phyloP scores from a whole-genome alignment of 305 asterid species.

The Withania somnifera region DNA sequence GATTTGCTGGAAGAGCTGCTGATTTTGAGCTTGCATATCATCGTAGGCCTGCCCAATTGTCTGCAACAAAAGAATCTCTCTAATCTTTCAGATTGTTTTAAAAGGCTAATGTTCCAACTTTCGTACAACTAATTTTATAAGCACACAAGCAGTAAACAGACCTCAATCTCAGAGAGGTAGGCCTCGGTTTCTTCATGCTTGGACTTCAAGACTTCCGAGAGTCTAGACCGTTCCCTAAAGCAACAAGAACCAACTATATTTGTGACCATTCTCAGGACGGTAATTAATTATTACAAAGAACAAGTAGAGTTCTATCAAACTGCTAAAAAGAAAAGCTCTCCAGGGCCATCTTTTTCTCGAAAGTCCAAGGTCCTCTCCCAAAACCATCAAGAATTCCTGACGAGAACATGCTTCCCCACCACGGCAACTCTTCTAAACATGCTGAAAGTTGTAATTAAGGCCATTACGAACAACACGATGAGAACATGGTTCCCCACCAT shows the following conservation, averaged over 20 bases:
- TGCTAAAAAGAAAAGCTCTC: not conserved
- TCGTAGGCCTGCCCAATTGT: slow-evolving; percentile 97
- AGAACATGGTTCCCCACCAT: too few species aligned
- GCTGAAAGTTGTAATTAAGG: not conserved
- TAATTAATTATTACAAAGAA: not conserved
- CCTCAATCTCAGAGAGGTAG: slow-evolving; percentile 46
- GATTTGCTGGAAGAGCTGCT: slow-evolving; percentile 88
- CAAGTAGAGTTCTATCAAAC: not conserved
- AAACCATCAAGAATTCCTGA: not conserved
- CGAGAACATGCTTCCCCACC: not conserved
- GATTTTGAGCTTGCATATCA: slow-evolving; percentile 96
- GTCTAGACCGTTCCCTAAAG: slow-evolving; percentile 32
- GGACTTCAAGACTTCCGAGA: slow-evolving; percentile 29
- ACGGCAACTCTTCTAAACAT: not conserved
- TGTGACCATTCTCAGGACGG: not conserved
- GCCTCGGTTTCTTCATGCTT: slow-evolving; percentile 45
- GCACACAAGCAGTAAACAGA: slow-evolving; percentile 3
- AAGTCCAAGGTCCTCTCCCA: not conserved
- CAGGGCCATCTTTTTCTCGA: not conserved
- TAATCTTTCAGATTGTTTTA: slow-evolving; percentile 3
- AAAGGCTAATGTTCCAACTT: not conserved
- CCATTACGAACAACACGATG: too few species aligned
- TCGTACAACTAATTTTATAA: not conserved
- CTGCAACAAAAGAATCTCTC: slow-evolving; percentile 31
- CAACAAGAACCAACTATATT: not conserved